phyloP scores from a whole-genome alignment of 2,329 filamentous ascomycete genomes.

The Raffaelea albimanens region DNA sequence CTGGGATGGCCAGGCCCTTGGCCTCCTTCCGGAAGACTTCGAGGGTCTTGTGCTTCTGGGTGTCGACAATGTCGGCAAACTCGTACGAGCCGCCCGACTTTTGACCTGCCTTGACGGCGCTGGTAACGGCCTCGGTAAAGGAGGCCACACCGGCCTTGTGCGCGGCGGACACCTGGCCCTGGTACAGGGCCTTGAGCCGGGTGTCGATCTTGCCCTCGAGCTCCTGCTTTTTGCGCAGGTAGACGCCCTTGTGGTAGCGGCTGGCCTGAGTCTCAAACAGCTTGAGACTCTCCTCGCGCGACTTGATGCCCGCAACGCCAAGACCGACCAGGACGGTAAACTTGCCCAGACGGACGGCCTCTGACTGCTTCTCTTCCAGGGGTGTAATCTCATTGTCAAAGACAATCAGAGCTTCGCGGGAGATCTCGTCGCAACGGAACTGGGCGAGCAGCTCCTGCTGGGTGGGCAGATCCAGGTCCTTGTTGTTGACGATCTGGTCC shows the following conservation, averaged over 20 bases:
- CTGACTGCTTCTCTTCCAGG: slow-evolving; percentile 76
- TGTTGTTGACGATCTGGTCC: slow-evolving; percentile 99
- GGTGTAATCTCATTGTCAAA: slow-evolving; percentile 79
- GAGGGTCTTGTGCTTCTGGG: slow-evolving; percentile 69
- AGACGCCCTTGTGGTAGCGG: slow-evolving; percentile 94
- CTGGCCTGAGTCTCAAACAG: slow-evolving; percentile 88
- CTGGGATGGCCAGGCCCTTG: slow-evolving; percentile 63
- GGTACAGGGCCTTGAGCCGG: slow-evolving; percentile 80
- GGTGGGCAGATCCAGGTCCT: slow-evolving; percentile 90
- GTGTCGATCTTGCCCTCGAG: slow-evolving; percentile 78
- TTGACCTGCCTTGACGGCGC: slow-evolving; percentile 81
- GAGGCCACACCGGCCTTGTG: slow-evolving; percentile 79
- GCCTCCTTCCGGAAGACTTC: slow-evolving; percentile 69
- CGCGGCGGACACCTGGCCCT: slow-evolving; percentile 76
- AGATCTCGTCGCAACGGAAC: slow-evolving; percentile 95
- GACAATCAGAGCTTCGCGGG: slow-evolving; percentile 71
- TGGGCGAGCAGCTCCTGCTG: slow-evolving; percentile 95
- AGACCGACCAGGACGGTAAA: slow-evolving; percentile 65
- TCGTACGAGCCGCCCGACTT: slow-evolving; percentile 88
- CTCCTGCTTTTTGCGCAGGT: slow-evolving; percentile 73
- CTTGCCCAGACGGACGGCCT: slow-evolving; percentile 63
- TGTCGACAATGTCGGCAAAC: slow-evolving; percentile 85
- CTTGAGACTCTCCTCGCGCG: slow-evolving; percentile 64
- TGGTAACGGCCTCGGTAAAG: slow-evolving; percentile 82
- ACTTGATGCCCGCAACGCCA: slow-evolving; percentile 61